Evolutionary conservation across 2,329 filamentous ascomycete genomes (phyloP), one percentile per base, ranked within the genome.

Genomic region (Gliomastix tumulicola): DNA sequence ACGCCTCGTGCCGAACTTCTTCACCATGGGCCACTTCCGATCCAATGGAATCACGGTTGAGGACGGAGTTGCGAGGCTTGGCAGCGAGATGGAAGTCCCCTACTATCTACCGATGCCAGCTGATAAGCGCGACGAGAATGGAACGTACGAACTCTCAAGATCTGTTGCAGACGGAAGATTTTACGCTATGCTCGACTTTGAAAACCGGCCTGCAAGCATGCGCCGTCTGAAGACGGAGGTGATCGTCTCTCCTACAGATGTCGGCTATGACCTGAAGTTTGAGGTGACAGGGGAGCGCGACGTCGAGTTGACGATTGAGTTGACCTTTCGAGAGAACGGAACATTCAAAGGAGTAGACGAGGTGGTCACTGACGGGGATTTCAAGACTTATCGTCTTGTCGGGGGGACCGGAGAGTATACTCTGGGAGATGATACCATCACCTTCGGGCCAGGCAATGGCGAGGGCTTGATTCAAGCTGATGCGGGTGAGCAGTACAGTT

Each of bases 1-100:
- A 18, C 44, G 44, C 6, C 34, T 46, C 16, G 38, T 44, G 21
- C 41, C 44, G 12, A 41, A 46, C 36, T 46, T 46, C 41, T 46
- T 46, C 44, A 41, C 41, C 36, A 46, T 46, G 44, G 44, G 44
- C 8, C 44, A 46, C 40, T 46, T 46, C 38, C 41, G 44, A 10
- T 46, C 44, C 34, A 39, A 30, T 30, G 44, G 44, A 7, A 34
- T 46, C 19, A 11, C 34, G 17, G 35, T 34, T 16, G 31, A 37
- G 11, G 30, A 41, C 10, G 40, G 40, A 17, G 28, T 37, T 20
- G 21, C 31, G 5, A 37, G 17, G 32, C 40, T 46, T 11, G 39
- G 39, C 19, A 42, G 38, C 23, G 36, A 39, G 36, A 40, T 44
- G 36, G 41, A 42, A 35, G 41, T 46, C 13, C 44, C 41, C 11